Evolutionary conservation across 176 grass and related monocot genomes (phyloP), one percentile per base, ranked within the genome.

Genomic region (Puya raimondii): DNA sequence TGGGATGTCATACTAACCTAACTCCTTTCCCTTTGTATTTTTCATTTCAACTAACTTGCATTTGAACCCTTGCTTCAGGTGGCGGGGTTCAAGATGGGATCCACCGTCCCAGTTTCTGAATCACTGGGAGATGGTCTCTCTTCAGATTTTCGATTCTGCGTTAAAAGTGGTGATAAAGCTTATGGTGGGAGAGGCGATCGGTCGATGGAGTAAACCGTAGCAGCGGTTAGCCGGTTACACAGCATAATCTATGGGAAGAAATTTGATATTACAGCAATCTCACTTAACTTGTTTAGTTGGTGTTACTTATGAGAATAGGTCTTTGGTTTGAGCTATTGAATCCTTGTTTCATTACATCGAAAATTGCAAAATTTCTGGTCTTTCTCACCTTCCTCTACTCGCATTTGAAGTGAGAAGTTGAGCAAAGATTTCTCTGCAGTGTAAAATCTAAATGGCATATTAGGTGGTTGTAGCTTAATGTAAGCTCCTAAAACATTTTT

Each of bases 71-170:
- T 52, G 22, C 65, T 64, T 27, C 80, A 91, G 88, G 59, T 88
- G 75, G 91, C 88, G 29, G 82, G 73, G 53, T 96, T 91, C 49
- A 81, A 88, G 22, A 91, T 96, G 91, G 91, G 91, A 23, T 96
- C 88, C 21, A 91, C 82, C 2, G 85, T 96, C 3, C 88, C 88
- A 29, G n/a, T 81, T 26, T 82, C 71, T 2, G 84, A 82, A 77
- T 66, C 65, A 22, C 64, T 33, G 61, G 54, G 14, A 10, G 70
- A 65, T 9, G 64, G 25, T 14, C 27, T 42, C 3, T 63, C 21
- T 13, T 72, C 82, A 2, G 79, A 86, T 12, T 96, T 96, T 6
- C 21, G 84, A 53, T 96, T 91, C 72, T 96, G 72, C 64, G 48
- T 96, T 23, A 79, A 27, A 64, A 67, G 63, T 68, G 88, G 91